Conservation (phyloP, 176 grass and related monocot genomes). For the Cocos nucifera region DNA sequence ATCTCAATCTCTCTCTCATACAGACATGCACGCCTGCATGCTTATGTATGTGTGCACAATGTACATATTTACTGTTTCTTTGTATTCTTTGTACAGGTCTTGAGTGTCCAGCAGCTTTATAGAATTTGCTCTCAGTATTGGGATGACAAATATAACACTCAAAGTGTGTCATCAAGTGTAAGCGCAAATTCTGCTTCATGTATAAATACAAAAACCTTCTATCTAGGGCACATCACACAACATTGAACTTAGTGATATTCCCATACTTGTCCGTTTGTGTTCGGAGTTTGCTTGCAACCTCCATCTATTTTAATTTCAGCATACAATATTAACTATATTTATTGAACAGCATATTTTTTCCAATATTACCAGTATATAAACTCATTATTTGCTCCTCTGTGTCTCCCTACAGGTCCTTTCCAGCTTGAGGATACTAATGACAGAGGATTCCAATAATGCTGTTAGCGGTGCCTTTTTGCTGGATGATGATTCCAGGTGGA, state of each 20-base stretch:
- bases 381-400: too few species aligned
- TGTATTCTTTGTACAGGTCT: conserved; percentile 33
- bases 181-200: conserved; percentile 9
- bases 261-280: too few species aligned
- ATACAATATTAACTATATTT: too few species aligned
- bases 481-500: conserved; percentile 69
- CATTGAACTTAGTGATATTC: too few species aligned
- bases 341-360: too few species aligned
- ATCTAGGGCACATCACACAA: too few species aligned
- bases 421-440: conserved; percentile 50
- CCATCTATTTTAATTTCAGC: too few species aligned
- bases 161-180: conserved; percentile 78
- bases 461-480: conserved; percentile 52
- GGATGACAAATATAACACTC: conserved; percentile 93
- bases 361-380: too few species aligned
- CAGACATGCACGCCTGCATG: not conserved
- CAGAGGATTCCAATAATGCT: conserved; percentile 34
- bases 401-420: conserved; percentile 39
- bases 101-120: conserved; percentile 85
- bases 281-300: too few species aligned
- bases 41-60: not conserved
- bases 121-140: conserved; percentile 94
- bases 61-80: conserved; percentile 3
- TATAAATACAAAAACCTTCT: too few species aligned
- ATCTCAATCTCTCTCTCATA: not conserved